These are phyloP conservation scores for Agaricus sinodeliciosus DNA, from an alignment of 768 basidiomycete genomes.

Conservation along the genomic window DNA sequence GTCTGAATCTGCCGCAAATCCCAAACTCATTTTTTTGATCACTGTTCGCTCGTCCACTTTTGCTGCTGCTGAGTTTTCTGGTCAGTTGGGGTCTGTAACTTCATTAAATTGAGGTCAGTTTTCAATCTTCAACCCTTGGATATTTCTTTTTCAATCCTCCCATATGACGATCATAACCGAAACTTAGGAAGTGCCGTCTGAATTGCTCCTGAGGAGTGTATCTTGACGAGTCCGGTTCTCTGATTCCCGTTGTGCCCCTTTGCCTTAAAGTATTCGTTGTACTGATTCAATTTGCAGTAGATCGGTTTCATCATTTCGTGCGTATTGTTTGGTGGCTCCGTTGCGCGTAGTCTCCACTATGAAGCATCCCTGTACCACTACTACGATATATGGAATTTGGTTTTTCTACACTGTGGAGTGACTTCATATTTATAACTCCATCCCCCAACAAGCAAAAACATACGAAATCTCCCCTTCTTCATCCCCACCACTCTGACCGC, in stretches of 20 bases:
- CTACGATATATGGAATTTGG: too few species aligned
- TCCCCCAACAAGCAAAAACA: not conserved
- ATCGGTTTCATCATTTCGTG: not conserved
- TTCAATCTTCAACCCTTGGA: not conserved
- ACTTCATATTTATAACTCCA: constrained; percentile 6
- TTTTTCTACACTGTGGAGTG: not conserved
- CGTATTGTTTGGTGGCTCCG: not conserved
- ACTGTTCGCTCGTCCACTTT: not conserved
- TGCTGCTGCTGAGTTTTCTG: not conserved
- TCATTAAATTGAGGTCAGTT: not conserved
- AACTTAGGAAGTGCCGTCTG: constrained; percentile 58
- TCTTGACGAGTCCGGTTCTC: constrained; percentile 49
- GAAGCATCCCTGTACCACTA: not conserved
- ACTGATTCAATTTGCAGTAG: constrained; percentile 11
- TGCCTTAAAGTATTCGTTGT: constrained; percentile 6
- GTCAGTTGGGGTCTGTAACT: not conserved
- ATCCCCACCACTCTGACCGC: constrained; percentile 16
- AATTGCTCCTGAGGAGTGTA: constrained; percentile 31
- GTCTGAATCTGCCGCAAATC: too few species aligned
- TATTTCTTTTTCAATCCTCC: not conserved
- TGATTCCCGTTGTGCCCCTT: constrained; percentile 27
- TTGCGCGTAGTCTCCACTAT: not conserved
- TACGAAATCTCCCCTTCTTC: not conserved
- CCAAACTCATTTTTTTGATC: not conserved
- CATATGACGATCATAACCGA: constrained; percentile 40